phyloP scores from a whole-genome alignment of 2,329 filamentous ascomycete genomes.

The Hawksworthiomyces lignivorus region DNA sequence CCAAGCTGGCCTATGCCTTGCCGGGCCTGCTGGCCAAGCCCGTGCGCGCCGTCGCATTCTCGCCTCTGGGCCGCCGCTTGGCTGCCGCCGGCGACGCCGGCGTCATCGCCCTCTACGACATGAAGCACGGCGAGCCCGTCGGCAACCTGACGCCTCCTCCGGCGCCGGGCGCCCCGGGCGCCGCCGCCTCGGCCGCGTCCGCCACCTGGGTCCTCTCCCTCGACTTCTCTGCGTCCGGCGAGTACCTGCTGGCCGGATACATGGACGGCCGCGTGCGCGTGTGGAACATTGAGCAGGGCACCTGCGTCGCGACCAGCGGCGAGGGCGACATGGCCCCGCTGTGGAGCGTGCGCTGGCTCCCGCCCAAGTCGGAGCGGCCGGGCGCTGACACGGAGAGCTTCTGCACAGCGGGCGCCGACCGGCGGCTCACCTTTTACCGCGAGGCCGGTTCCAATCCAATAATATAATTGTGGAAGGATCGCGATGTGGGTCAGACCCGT shows the following conservation, averaged over 20 bases:
- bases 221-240: constrained; percentile 89
- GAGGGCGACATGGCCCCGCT: constrained; percentile 77
- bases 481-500: too few relatives aligned
- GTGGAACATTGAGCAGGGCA: constrained; percentile 78
- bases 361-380: constrained; percentile 53
- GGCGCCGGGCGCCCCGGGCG: constrained; percentile 55
- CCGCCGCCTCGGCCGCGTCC: constrained; percentile 55
- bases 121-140: constrained; percentile 85
- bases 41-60: constrained; percentile 80
- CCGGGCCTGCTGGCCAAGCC: constrained; percentile 81
- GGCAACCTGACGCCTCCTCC: constrained; percentile 58
- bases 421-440: constrained; percentile 72
- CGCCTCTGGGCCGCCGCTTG: constrained; percentile 72
- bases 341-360: constrained; percentile 77
- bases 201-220: constrained; percentile 83
- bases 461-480: too few relatives aligned
- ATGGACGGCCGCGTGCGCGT: constrained; percentile 95
- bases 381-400: constrained; percentile 51
- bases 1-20: constrained; percentile 76
- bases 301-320: constrained; percentile 87
- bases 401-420: constrained; percentile 68
- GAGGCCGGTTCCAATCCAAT: constrained; percentile 47
- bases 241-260: constrained; percentile 79
- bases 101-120: constrained; percentile 87
- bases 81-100: constrained; percentile 85